A percentile compares a stretch with the other conserved stretches of the same genome.
These are phyloP conservation scores for Diospyros lotus DNA, from an alignment of 148 eudicot genomes.

Conservation along the genomic window DNA sequence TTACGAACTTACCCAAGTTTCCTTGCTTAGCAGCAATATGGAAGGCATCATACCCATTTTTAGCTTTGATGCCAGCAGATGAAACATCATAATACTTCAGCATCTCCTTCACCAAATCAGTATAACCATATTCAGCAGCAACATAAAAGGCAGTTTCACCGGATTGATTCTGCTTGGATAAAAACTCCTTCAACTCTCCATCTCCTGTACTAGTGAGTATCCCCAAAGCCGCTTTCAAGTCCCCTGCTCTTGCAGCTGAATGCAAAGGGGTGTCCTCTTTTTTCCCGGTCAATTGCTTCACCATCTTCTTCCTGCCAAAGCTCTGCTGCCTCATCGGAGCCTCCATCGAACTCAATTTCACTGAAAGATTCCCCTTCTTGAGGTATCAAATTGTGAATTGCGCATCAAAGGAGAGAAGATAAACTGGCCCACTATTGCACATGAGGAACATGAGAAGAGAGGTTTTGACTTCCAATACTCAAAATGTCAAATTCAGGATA, in stretches of 20 bases:
- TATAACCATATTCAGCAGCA: slow-evolving; percentile 43
- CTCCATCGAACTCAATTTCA: slow-evolving; percentile 18
- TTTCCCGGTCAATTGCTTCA: slow-evolving; percentile 41
- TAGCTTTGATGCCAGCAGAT: slow-evolving; percentile 44
- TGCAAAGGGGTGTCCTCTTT: slow-evolving; percentile 47
- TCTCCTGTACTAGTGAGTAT: slow-evolving; percentile 27
- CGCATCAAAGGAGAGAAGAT: no score
- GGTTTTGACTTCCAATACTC: not conserved
- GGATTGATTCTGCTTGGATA: slow-evolving; percentile 43
- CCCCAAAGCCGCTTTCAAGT: slow-evolving; percentile 27
- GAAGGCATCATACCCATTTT: slow-evolving; percentile 53
- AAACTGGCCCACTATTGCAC: no score
- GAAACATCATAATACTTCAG: slow-evolving; percentile 34
- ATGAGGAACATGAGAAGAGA: not conserved
- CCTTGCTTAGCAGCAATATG: slow-evolving; percentile 58
- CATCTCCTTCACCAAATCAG: slow-evolving; percentile 41
- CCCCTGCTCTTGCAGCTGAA: slow-evolving; percentile 42
- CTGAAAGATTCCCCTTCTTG: not conserved
- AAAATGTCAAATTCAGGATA: slow-evolving; percentile 1
- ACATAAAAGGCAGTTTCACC: slow-evolving; percentile 56
- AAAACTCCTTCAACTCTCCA: slow-evolving; percentile 29
- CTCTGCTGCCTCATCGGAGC: slow-evolving; percentile 33
- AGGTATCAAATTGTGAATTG: not conserved
- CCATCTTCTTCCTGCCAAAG: slow-evolving; percentile 32
- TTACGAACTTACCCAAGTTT: slow-evolving; percentile 32